Evolutionary conservation across 345 rosid genomes (phyloP), one percentile per base, ranked within the genome.

Genomic region (Dovyalis caffra): DNA sequence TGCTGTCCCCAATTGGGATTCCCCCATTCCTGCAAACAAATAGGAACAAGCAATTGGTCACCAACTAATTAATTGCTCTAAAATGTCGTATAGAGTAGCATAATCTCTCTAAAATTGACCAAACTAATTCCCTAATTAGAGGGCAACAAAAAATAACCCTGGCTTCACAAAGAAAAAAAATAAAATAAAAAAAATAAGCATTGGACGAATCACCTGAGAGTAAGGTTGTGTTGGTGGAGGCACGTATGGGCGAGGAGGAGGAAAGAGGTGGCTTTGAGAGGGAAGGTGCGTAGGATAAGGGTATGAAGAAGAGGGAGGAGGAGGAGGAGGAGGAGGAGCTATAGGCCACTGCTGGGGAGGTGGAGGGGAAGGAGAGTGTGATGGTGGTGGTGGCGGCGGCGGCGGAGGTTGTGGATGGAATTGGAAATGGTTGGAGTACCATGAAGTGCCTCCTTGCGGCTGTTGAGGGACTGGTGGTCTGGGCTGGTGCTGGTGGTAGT

Each of bases 1-100:
- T 90, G 94, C 79, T 90, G 83, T 34, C 75, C 85, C 90, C 90
- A 92, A 80, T 87, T 87, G 26, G 83, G 77, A 75, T 86, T 92
- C 70, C 74, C 66, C 96, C 97, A 92, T 75, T 91, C 99, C 99
- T 95, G 77, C 63, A 81, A 75, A 25, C 18, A 47, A 58, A 67
- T 1, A 18, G 12, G 29, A 40, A 69, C 20, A 58, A 61, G 26
- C 58, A 62, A 58, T 10, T 57, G 18, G 25, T n/a, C 32, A 51
- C 8, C 18, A 74, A 33, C 57, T 15, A 45, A 66, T 49, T 5
- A 18, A 6, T 49, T 20, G 9, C 21, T 49, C 56, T 49, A 20
- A 49, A 18, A 49, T 18, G 18, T 49, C 56, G 18, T 20, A 43
- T 43, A 43, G 15, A 43, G 15, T 5, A 43, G 49, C 49, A 43